phyloP scores from a whole-genome alignment of 208 protist species.

The Trypanosoma caninum region DNA sequence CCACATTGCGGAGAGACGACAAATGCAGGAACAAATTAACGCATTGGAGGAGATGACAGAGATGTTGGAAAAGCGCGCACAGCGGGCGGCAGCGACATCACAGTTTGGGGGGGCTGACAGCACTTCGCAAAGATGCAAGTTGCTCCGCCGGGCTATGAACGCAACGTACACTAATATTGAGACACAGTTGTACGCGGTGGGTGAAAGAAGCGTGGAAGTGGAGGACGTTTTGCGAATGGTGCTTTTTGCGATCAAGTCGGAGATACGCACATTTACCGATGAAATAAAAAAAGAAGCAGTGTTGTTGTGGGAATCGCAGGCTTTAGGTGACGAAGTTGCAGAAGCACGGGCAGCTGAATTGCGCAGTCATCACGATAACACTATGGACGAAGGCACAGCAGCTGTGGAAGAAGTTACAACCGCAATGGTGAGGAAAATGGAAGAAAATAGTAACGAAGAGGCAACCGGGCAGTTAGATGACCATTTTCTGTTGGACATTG shows the following conservation, averaged over 20 bases:
- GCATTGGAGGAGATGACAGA: slow-evolving; percentile 38
- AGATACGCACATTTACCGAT: slow-evolving; percentile 33
- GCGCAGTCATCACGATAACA: not conserved
- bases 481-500: too few species aligned
- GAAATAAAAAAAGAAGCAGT: slow-evolving; percentile 39
- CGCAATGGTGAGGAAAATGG: not conserved
- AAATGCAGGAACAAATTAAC: slow-evolving; percentile 50
- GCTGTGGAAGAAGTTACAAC: not conserved
- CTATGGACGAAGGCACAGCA: not conserved
- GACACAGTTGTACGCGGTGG: slow-evolving; percentile 24
- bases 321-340: not conserved
- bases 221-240: slow-evolving; percentile 43
- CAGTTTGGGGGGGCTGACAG: slow-evolving; percentile 14
- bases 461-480: not conserved
- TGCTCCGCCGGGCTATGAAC: slow-evolving; percentile 52
- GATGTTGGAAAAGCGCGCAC: slow-evolving; percentile 30
- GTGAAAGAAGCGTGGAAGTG: slow-evolving; percentile 14
- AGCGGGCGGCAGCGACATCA: slow-evolving; percentile 17
- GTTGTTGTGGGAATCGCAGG: slow-evolving; percentile 4
- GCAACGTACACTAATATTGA: slow-evolving; percentile 44
- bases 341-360: not conserved
- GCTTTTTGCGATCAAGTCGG: slow-evolving; percentile 27
- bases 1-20: slow-evolving; percentile 43
- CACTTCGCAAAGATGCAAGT: slow-evolving; percentile 34
- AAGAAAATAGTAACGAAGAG: not conserved